Conservation (phyloP, 1,139 yeast genomes). For the Waltiozyma sp. region DNA sequence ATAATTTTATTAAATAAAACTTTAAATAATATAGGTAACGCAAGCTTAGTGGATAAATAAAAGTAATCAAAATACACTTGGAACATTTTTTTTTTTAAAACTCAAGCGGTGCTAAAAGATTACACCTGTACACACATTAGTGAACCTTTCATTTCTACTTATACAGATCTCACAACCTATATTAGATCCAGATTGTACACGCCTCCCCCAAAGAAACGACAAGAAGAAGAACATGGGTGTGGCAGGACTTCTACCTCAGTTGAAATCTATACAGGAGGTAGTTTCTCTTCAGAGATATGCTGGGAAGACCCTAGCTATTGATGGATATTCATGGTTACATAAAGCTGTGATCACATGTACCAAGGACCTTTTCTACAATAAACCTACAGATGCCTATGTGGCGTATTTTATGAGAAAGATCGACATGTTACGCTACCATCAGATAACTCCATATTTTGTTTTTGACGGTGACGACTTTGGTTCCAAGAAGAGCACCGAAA, state of each 20-base stretch:
- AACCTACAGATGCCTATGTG: constrained; percentile 58
- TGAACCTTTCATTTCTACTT: too few relatives aligned
- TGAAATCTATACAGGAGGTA: constrained; percentile 61
- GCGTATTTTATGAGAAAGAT: constrained; percentile 51
- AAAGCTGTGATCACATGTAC: constrained; percentile 79
- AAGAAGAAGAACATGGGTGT: constrained; percentile 53
- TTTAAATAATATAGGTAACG: too few relatives aligned
- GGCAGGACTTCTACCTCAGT: constrained; percentile 60
- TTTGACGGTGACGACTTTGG: constrained; percentile 89
- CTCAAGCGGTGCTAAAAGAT: too few relatives aligned
- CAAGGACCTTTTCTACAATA: constrained; percentile 62
- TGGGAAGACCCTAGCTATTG: constrained; percentile 81
- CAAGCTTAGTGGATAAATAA: too few relatives aligned
- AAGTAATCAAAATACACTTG: too few relatives aligned
- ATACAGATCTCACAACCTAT: too few relatives aligned
- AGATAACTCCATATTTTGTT: constrained; percentile 77
- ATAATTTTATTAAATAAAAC: too few relatives aligned
- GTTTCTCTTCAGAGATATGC: constrained; percentile 47
- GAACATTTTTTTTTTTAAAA: too few relatives aligned
- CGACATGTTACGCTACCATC: constrained; percentile 51
- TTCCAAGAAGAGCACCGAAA: constrained; percentile 67
- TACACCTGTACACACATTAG: too few relatives aligned
- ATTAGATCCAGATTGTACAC: too few relatives aligned
- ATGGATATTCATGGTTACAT: constrained; percentile 96
- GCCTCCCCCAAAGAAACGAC: neutral